Evolutionary conservation across 2,329 filamentous ascomycete species (phyloP).

Genomic region (Colletotrichum spinosum): DNA sequence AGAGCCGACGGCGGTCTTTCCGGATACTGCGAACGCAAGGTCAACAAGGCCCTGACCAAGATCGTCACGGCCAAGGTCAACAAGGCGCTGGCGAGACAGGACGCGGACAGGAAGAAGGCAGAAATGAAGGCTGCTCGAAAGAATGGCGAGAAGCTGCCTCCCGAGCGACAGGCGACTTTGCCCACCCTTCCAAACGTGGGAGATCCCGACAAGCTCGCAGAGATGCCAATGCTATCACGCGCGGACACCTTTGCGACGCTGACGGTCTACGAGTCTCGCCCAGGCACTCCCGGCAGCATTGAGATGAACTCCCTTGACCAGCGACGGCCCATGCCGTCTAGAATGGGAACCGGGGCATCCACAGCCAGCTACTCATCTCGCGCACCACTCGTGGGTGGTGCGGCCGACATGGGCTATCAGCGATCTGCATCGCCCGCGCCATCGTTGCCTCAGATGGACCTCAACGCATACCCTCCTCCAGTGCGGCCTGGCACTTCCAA

Average conservation of each 20-base stretch:
- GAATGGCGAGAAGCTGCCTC: conserved; percentile 60
- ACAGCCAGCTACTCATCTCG: conserved; percentile 72
- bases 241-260: conserved; percentile 72
- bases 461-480: conserved; percentile 44
- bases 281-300: conserved; percentile 63
- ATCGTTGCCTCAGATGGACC: conserved; percentile 47
- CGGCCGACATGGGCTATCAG: conserved; percentile 69
- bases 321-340: conserved; percentile 59
- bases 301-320: conserved; percentile 66
- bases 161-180: conserved; percentile 73
- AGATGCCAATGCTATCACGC: conserved; percentile 69
- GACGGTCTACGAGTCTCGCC: conserved; percentile 71
- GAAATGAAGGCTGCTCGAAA: conserved; percentile 64
- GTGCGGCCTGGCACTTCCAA: conserved; percentile 50
- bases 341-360: conserved; percentile 67
- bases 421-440: conserved; percentile 52
- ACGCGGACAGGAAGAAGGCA: conserved; percentile 66
- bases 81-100: conserved; percentile 85
- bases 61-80: conserved; percentile 91
- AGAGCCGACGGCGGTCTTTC: conserved; percentile 81
- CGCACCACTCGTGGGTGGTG: conserved; percentile 70
- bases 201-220: conserved; percentile 63
- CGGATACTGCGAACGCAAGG: conserved; percentile 91
- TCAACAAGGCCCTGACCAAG: conserved; percentile 84
- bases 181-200: conserved; percentile 67